phyloP scores from a whole-genome alignment of 768 basidiomycete species.

The Mrakia gelida region DNA sequence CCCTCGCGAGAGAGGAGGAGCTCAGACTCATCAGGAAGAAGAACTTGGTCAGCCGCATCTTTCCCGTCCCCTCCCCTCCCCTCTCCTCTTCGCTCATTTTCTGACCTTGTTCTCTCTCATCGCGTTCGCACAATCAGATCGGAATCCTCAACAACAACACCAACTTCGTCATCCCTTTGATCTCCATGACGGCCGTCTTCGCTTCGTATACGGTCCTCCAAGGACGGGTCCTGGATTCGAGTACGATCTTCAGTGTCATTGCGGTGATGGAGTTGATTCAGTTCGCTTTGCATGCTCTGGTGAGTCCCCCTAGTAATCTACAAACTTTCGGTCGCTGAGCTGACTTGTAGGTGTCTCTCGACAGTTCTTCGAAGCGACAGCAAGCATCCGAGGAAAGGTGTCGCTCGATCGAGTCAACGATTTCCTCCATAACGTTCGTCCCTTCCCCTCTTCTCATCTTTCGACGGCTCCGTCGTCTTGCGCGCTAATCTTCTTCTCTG shows the following conservation, averaged over 20 bases:
- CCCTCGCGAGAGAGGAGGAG: constrained; percentile 46
- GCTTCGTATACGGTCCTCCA: not conserved
- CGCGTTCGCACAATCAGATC: constrained; percentile 42
- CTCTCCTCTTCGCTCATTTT: constrained; percentile 47
- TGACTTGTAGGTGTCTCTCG: constrained; percentile 34
- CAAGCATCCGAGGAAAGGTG: constrained; percentile 52
- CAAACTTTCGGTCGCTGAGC: no score
- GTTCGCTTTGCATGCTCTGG: not conserved
- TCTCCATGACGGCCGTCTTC: constrained; percentile 55
- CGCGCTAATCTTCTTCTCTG: constrained; percentile 36
- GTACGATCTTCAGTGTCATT: constrained; percentile 55
- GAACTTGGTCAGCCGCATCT: no score
- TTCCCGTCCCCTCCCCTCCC: no score
- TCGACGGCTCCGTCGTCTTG: no score
- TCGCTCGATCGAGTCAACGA: constrained; percentile 58
- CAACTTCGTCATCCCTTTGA: constrained; percentile 57
- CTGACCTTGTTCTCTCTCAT: not conserved
- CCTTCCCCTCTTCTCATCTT: not conserved
- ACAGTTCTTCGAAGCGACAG: constrained; percentile 45
- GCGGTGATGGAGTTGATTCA: constrained; percentile 53
- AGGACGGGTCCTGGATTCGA: constrained; percentile 44
- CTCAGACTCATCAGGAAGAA: not conserved
- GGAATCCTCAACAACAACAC: constrained; percentile 31
- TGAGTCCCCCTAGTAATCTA: not conserved
- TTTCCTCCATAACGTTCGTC: constrained; percentile 46